Percentiles rank a stretch among this genome's conserved stretches.
These are phyloP conservation scores for Vitis rupestris DNA, from an alignment of 164 flowering plant genomes.

Conservation along the genomic window DNA sequence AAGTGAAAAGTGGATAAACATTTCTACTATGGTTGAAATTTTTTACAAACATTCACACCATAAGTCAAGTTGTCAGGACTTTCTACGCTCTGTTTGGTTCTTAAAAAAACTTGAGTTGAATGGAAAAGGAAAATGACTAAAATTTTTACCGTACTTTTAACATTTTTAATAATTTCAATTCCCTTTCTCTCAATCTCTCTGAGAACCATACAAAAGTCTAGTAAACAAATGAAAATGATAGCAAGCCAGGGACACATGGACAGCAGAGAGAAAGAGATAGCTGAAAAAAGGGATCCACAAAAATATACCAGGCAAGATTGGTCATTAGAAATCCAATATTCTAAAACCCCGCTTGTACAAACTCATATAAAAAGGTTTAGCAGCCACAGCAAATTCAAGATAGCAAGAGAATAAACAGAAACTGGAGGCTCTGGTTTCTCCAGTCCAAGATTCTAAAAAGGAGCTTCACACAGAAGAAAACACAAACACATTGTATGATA, in stretches of 20 bases:
- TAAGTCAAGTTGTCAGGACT: no score
- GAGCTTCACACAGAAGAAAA: conserved; percentile 1
- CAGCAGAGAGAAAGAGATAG: conserved; percentile 1
- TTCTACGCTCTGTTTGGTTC: no score
- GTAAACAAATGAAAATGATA: background rate
- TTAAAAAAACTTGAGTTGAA: no score
- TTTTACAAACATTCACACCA: background rate
- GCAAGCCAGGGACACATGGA: conserved; percentile 4
- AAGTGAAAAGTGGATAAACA: background rate
- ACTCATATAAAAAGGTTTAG: background rate
- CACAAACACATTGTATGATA: conserved; percentile 9
- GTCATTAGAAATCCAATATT: background rate
- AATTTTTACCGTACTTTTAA: no score
- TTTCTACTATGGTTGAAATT: conserved; percentile 5
- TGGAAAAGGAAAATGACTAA: no score
- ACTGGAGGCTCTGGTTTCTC: background rate
- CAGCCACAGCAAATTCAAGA: background rate
- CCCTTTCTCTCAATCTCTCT: no score
- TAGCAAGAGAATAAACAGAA: background rate
- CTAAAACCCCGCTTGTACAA: background rate
- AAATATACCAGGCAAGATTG: background rate
- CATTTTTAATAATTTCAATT: no score
- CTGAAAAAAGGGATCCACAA: conserved; percentile 6
- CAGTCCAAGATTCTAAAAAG: no score
- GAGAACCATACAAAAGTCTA: no score